These are phyloP conservation scores for Pleomassaria siparia DNA, from an alignment of 2,329 filamentous ascomycete genomes.

Conservation along the genomic window DNA sequence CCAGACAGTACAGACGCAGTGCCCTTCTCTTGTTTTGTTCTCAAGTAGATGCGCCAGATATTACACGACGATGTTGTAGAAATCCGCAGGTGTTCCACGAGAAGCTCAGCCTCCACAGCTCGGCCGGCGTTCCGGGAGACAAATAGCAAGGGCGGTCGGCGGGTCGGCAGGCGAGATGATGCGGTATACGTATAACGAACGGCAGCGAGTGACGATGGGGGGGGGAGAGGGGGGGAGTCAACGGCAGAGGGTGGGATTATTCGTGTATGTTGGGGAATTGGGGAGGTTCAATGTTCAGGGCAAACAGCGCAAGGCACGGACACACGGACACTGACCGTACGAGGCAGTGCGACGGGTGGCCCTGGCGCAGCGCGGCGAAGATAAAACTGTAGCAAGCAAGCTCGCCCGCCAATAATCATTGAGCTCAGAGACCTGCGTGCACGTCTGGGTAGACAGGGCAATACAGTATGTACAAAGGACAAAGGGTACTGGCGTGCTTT, in stretches of 20 bases:
- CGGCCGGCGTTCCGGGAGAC: conserved; percentile 17
- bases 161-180: not conserved
- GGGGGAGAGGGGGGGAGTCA: not conserved
- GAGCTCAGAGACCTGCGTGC: no score
- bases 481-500: not conserved
- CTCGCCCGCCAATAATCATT: not conserved
- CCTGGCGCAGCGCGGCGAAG: not conserved
- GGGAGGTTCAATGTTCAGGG: conserved; percentile 1
- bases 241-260: not conserved
- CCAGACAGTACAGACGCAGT: conserved; percentile 13
- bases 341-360: conserved; percentile 6
- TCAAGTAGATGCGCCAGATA: conserved; percentile 7
- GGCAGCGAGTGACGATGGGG: not conserved
- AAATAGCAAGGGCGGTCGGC: not conserved
- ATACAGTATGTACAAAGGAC: not conserved
- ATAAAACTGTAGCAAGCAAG: not conserved
- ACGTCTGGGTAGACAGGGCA: no score
- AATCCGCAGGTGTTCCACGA: conserved; percentile 5
- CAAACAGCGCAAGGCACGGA: conserved; percentile 2
- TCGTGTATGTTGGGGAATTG: not conserved
- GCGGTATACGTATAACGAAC: not conserved
- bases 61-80: conserved; percentile 7
- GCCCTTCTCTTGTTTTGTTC: not conserved
- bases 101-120: conserved; percentile 21
- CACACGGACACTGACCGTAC: no score